These are phyloP conservation scores for Rhynchospora tenuis DNA, from an alignment of 176 grass and related monocot species.

Conservation along the genomic window DNA sequence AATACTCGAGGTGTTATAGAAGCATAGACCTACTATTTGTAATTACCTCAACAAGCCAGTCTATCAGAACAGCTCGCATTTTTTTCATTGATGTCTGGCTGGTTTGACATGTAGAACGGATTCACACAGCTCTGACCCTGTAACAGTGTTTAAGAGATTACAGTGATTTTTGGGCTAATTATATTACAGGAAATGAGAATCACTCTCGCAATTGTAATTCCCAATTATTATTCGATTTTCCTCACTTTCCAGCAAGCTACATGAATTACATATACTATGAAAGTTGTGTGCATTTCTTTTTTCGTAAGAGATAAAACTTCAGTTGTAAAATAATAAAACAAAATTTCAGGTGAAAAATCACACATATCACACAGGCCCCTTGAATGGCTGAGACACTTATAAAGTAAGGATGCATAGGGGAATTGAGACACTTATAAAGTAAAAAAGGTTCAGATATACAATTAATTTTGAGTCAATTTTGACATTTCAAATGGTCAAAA, in stretches of 20 bases:
- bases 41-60: constrained; percentile 84
- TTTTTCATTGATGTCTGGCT: constrained; percentile 80
- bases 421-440: not conserved
- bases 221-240: not conserved
- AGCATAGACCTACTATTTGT: not conserved
- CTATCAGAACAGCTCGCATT: constrained; percentile 84
- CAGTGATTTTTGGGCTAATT: not conserved
- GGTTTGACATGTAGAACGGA: constrained; percentile 60
- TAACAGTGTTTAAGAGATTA: not conserved
- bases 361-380: too few species aligned
- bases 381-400: not conserved
- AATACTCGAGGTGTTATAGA: not conserved
- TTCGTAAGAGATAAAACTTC: not conserved
- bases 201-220: not conserved
- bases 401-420: not conserved
- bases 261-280: too few species aligned
- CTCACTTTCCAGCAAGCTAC: not conserved
- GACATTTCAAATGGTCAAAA: not conserved
- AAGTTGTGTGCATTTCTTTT: too few species aligned
- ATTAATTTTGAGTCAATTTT: too few species aligned
- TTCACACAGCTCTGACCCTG: constrained; percentile 61
- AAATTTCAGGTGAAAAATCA: too few species aligned
- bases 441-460: too few species aligned
- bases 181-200: not conserved
- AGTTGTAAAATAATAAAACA: too few species aligned